Percentiles rank a stretch among this genome's conserved stretches.
These are phyloP conservation scores for Dipodascopsis tothii DNA, from an alignment of 805 yeast genomes.

Conservation along the genomic window DNA sequence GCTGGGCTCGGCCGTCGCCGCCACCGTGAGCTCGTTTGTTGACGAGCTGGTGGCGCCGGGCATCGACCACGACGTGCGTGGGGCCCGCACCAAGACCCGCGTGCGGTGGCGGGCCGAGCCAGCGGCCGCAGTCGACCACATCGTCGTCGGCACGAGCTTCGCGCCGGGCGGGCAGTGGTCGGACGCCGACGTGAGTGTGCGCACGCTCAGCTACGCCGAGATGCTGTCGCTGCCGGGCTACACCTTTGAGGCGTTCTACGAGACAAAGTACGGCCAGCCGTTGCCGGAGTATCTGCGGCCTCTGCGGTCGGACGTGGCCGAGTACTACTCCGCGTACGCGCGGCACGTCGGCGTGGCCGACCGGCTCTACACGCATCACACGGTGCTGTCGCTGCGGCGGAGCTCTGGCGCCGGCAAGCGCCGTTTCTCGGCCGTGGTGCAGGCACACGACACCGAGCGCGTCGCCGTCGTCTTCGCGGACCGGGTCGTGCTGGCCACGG, in stretches of 20 bases:
- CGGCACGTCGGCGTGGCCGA: constrained; percentile 24
- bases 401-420: constrained; percentile 7
- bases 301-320: constrained; percentile 26
- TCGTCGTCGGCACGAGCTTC: constrained; percentile 25
- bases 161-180: constrained; percentile 33
- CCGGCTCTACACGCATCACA: constrained; percentile 12
- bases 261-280: constrained; percentile 5
- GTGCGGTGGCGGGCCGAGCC: constrained; percentile 25
- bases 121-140: constrained; percentile 16
- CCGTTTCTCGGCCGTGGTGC: constrained; percentile 6
- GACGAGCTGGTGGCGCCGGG: constrained; percentile 28
- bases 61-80: constrained; percentile 22
- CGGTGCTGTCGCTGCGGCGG: constrained; percentile 19
- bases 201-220: constrained; percentile 31
- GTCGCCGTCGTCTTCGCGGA: constrained; percentile 6
- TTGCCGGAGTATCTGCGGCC: constrained; percentile 27
- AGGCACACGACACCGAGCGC: constrained; percentile 9
- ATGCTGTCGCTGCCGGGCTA: constrained; percentile 33
- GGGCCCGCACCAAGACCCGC: constrained; percentile 24
- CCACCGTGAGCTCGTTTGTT: constrained; percentile 26
- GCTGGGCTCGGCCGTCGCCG: constrained; percentile 20
- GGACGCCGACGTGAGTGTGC: constrained; percentile 8
- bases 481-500: constrained; percentile 26
- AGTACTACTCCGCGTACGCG: constrained; percentile 27
- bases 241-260: constrained; percentile 25